These are phyloP conservation scores for Apiospora pterosperma DNA, from an alignment of 2,329 filamentous ascomycete species.

Conservation along the genomic window DNA sequence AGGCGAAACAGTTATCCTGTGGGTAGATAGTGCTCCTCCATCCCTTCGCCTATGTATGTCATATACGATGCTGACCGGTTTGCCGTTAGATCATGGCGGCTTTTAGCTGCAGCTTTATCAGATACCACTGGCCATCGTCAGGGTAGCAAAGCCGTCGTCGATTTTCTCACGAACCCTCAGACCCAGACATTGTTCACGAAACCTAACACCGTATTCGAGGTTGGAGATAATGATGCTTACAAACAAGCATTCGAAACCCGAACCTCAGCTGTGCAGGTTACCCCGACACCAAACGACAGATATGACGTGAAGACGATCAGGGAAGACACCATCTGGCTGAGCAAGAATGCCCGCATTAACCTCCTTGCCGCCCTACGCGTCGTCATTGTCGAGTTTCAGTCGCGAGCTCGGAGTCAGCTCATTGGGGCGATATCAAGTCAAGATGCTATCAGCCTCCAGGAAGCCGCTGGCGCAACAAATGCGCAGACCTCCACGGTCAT, in stretches of 20 bases:
- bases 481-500: conserved; percentile 55
- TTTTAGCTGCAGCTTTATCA: conserved; percentile 51
- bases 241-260: conserved; percentile 71
- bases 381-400: conserved; percentile 80
- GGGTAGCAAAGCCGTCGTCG: conserved; percentile 51
- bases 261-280: conserved; percentile 82
- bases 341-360: conserved; percentile 72
- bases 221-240: conserved; percentile 31
- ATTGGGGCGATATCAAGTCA: conserved; percentile 71
- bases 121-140: conserved; percentile 56
- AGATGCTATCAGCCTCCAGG: conserved; percentile 72
- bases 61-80: conserved; percentile 6
- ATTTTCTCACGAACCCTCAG: conserved; percentile 69
- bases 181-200: conserved; percentile 66
- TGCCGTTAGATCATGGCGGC: conserved; percentile 55
- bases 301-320: conserved; percentile 80
- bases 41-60: conserved; percentile 19
- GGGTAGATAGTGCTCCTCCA: conserved; percentile 31
- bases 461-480: conserved; percentile 63
- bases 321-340: conserved; percentile 81
- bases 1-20: conserved; percentile 79
- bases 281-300: conserved; percentile 61
- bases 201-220: conserved; percentile 65
- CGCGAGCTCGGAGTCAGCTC: conserved; percentile 69
- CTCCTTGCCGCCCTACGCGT: conserved; percentile 79